Base-by-base conservation (phyloP, 805 yeast species). In the Wickerhamiella occidentalis region DNA sequence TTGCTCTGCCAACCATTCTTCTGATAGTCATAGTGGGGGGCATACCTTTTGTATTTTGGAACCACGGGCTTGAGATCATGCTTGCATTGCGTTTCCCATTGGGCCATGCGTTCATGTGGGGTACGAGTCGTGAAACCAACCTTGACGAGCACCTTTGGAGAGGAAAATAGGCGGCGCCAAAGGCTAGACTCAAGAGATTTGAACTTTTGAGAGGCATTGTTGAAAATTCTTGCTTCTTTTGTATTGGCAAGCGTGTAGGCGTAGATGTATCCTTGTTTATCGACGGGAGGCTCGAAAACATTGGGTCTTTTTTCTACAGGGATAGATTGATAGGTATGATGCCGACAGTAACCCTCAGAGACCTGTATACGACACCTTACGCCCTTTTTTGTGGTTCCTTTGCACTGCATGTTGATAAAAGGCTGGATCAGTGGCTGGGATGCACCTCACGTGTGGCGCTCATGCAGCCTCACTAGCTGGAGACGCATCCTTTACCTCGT, bases 111-210 rank as follows among this genome's bases (percentile, higher is more conserved):
- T 35, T 41, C 49, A 0, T 29, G 44, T 3, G 66, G 66, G 1
- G 54, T 51, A 25, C 52, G 52, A 15, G 59, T 55, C 3, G 66
- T 62, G 50, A 49, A 59, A 4, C 66, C 66, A 4, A 62, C 61
- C 46, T 62, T 62, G 42, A 62, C 52, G 29, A 62, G 59, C 42
- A 56, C 41, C 21, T 49, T 36, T 22, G 41, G 50, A 3, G 48
- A 44, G 13, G n/a, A 5, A 12, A 45, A 26, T 11, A 45, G n/a
- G 7, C 47, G 33, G n/a, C 26, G 36, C 40, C 41, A 46, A 6
- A 40, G 42, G 22, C 38, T 12, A 11, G 22, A 18, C 6, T 40
- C 22, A 12, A 56, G 40, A 11, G 47, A 46, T 35, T 48, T 52
- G 46, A 49, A 61, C 38, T 48, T 38, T 4, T 48, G 29, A 22